These are phyloP conservation scores for Candida sphagnicola DNA, from an alignment of 805 yeast species.

Conservation along the genomic window DNA sequence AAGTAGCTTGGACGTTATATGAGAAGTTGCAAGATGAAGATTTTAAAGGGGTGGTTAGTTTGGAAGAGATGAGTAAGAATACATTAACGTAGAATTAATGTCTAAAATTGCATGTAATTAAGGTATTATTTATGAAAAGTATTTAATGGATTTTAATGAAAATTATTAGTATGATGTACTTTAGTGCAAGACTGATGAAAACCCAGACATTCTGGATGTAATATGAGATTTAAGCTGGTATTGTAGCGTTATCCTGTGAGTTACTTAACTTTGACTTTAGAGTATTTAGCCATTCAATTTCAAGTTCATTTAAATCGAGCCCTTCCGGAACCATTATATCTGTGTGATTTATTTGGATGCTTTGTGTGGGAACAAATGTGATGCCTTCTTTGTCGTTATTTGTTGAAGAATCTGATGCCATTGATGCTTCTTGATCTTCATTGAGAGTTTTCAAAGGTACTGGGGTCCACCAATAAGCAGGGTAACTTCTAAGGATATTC, in stretches of 20 bases:
- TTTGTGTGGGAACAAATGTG: constrained; percentile 10
- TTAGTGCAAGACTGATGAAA: no score
- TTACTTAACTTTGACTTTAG: constrained; percentile 1
- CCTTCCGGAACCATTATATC: constrained; percentile 19
- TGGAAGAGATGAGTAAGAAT: constrained; percentile 14
- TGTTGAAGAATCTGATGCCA: constrained; percentile 1
- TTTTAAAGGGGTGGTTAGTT: constrained; percentile 9
- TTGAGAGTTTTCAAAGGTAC: constrained; percentile 9
- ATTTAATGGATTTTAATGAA: neutral
- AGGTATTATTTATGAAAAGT: no score
- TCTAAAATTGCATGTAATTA: neutral
- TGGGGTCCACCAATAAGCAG: constrained; percentile 59
- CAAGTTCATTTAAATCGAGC: constrained; percentile 20
- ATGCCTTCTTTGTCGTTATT: constrained; percentile 9
- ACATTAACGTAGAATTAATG: neutral
- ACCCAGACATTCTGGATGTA: no score
- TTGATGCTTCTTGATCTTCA: neutral
- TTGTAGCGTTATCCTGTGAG: no score
- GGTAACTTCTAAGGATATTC: constrained; percentile 51
- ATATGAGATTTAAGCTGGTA: no score
- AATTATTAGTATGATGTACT: no score
- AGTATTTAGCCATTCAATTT: constrained; percentile 21
- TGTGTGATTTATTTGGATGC: constrained; percentile 15
- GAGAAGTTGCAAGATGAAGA: constrained; percentile 43
- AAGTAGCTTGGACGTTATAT: constrained; percentile 58